These are phyloP conservation scores for Dillenia turbinata DNA, from an alignment of 164 flowering plant species.

Conservation along the genomic window DNA sequence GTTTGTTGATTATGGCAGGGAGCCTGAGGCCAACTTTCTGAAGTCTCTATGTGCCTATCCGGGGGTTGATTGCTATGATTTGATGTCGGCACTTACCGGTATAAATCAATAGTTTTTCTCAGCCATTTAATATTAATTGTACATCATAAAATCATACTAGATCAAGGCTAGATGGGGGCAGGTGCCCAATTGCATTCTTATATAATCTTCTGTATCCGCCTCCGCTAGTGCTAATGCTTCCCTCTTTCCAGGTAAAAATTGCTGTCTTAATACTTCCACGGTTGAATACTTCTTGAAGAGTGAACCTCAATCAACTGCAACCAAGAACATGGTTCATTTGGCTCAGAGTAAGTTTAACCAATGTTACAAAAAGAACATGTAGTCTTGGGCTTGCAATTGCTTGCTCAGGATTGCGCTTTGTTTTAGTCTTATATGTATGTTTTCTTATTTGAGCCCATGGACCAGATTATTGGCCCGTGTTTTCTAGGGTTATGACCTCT, in stretches of 20 bases:
- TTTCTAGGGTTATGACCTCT: no score
- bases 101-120: neutral
- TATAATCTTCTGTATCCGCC: neutral
- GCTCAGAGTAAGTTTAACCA: constrained; percentile 53
- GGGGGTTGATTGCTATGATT: constrained; percentile 61
- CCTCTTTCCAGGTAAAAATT: constrained; percentile 41
- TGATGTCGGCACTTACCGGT: constrained; percentile 31
- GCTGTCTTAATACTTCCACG: constrained; percentile 63
- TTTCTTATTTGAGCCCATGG: no score
- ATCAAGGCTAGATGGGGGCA: no score
- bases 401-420: no score
- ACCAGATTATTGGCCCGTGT: no score
- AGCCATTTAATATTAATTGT: no score
- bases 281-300: constrained; percentile 44
- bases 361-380: no score
- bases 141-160: no score
- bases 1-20: constrained; percentile 23
- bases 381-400: no score
- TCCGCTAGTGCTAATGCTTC: neutral
- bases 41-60: constrained; percentile 38
- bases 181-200: no score
- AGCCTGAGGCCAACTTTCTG: constrained; percentile 31
- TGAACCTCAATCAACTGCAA: constrained; percentile 67
- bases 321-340: constrained; percentile 72
- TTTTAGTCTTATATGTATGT: no score